These are phyloP conservation scores for Hyphopichia homilentoma DNA, from an alignment of 805 yeast genomes.

Conservation along the genomic window DNA sequence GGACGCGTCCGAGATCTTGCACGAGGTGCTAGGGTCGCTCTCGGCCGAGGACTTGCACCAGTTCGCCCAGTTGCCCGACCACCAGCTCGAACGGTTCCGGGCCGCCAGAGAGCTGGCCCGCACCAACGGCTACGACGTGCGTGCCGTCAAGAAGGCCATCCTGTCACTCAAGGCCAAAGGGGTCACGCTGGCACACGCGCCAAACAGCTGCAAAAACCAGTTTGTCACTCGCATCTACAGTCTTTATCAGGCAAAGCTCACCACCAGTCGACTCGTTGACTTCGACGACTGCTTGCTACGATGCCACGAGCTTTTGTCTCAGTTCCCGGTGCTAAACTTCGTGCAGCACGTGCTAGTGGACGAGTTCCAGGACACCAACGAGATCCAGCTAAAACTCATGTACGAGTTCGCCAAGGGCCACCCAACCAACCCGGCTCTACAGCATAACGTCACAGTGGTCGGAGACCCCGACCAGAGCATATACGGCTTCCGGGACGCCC, in stretches of 20 bases:
- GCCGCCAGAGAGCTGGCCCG: conserved; percentile 8
- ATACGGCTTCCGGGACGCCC: conserved; percentile 83
- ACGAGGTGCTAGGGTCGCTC: conserved; percentile 32
- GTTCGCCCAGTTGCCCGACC: conserved; percentile 6
- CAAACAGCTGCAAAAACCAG: conserved; percentile 17
- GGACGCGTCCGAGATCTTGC: conserved; percentile 49
- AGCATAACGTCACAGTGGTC: conserved; percentile 72
- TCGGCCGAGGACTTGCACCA: conserved; percentile 13
- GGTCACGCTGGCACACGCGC: conserved; percentile 37
- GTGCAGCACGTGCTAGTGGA: conserved; percentile 79
- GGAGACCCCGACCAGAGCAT: conserved; percentile 98
- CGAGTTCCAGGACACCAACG: conserved; percentile 92
- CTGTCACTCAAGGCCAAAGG: conserved; percentile 58
- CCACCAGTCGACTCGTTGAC: conserved; percentile 49
- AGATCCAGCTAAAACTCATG: conserved; percentile 69
- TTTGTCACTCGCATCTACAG: conserved; percentile 37
- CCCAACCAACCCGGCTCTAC: conserved; percentile 24
- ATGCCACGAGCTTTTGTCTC: conserved; percentile 47
- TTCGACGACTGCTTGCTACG: conserved; percentile 78
- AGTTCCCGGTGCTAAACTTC: conserved; percentile 43
- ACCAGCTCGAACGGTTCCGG: conserved; percentile 10
- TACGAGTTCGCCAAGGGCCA: conserved; percentile 38
- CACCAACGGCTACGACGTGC: conserved; percentile 34
- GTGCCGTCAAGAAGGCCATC: conserved; percentile 41
- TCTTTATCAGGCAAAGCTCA: conserved; percentile 50